Percentiles rank a stretch among this genome's conserved stretches.
These are phyloP conservation scores for Sophora flavescens DNA, from an alignment of 306 rosid genomes.

Conservation along the genomic window DNA sequence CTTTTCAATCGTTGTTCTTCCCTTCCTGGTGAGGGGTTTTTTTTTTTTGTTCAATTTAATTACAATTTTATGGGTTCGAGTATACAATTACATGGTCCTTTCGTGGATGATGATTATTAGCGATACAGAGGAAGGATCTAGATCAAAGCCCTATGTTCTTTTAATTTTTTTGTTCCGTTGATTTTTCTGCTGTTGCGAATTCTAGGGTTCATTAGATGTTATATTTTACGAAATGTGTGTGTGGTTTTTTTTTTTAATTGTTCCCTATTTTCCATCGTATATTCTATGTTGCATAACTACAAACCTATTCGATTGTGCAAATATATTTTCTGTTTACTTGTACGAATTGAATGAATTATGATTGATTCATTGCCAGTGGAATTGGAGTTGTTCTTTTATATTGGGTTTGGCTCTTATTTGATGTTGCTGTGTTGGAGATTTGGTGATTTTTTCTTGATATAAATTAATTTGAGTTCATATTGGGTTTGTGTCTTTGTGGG, in stretches of 20 bases:
- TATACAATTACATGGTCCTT: conserved; percentile 1
- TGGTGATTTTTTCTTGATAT: not conserved
- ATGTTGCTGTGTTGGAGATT: not conserved
- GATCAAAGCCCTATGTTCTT: conserved; percentile 37
- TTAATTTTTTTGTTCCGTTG: not conserved
- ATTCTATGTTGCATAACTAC: too few relatives aligned
- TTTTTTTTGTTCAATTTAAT: not conserved
- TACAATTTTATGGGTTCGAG: not conserved
- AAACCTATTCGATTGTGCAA: not conserved
- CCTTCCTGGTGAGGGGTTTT: conserved; percentile 49
- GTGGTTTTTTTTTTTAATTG: not conserved
- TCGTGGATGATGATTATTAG: not conserved
- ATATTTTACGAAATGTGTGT: not conserved
- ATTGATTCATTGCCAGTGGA: not conserved
- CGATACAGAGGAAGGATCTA: not conserved
- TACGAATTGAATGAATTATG: not conserved
- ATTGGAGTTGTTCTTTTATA: conserved; percentile 25
- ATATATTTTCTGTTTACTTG: not conserved
- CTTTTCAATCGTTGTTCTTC: not conserved
- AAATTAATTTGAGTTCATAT: not conserved
- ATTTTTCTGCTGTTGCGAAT: conserved; percentile 15
- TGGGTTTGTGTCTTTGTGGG: conserved; percentile 16
- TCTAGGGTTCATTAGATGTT: conserved; percentile 16
- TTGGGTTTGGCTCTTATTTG: not conserved
- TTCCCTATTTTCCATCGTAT: not conserved